Evolutionary conservation across 2,329 filamentous ascomycete genomes (phyloP).

Genomic region (Daldinia eschscholtzii): DNA sequence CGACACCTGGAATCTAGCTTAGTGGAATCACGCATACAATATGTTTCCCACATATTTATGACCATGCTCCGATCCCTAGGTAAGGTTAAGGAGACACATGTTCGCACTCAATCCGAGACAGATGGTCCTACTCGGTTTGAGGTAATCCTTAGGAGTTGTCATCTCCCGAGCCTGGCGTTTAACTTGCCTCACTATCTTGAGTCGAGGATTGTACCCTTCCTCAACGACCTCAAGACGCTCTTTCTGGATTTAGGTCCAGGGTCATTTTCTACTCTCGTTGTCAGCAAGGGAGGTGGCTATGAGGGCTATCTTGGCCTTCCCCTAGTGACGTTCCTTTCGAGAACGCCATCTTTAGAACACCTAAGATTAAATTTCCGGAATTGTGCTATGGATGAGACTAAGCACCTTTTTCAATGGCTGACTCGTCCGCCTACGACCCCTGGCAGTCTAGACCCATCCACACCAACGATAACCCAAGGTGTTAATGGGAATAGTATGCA

Average conservation of each 20-base stretch:
- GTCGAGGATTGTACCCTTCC: conserved; percentile 55
- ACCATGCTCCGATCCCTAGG: conserved; percentile 60
- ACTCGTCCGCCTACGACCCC: conserved; percentile 35
- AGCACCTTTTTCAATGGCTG: conserved; percentile 58
- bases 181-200: conserved; percentile 58
- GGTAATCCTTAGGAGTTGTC: conserved; percentile 56
- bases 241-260: conserved; percentile 54
- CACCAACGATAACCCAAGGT: not conserved
- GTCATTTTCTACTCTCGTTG: conserved; percentile 17
- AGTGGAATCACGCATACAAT: conserved; percentile 15
- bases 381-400: conserved; percentile 25
- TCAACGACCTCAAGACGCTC: conserved; percentile 62
- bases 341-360: conserved; percentile 60
- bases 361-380: conserved; percentile 65
- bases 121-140: conserved; percentile 60
- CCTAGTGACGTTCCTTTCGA: conserved; percentile 56
- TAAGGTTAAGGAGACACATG: conserved; percentile 50
- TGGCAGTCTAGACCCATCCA: not conserved
- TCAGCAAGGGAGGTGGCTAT: not conserved
- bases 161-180: conserved; percentile 60
- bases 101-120: conserved; percentile 59
- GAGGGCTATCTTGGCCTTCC: conserved; percentile 27
- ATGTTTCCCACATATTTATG: conserved; percentile 54
- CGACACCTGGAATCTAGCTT: not conserved
- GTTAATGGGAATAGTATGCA: not conserved